Percentiles rank a stretch among this genome's conserved stretches.
Conservation (phyloP, 257 asterid genomes). For the Primulina eburnea region DNA sequence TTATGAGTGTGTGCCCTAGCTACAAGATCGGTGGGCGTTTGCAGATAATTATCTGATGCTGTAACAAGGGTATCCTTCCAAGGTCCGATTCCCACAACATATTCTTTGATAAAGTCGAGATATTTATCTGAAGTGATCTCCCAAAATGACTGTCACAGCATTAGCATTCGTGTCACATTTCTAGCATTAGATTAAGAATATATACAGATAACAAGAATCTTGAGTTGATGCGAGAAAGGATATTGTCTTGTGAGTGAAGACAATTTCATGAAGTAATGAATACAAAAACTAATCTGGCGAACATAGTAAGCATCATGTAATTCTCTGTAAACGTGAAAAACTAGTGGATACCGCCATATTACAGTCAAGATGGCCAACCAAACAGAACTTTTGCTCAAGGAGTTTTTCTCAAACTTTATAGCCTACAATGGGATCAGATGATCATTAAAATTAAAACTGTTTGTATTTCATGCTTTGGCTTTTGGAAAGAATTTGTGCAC, state of each 20-base stretch:
- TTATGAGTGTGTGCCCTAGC: slow-evolving; percentile 87
- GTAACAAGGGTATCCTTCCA: slow-evolving; percentile 81
- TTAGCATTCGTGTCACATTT: slow-evolving; percentile 8
- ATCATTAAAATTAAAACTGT: background rate
- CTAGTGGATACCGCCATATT: background rate
- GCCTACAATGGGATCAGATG: too few species aligned
- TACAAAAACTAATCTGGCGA: background rate
- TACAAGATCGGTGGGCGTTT: slow-evolving; percentile 65
- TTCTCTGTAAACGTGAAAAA: background rate
- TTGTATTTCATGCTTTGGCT: background rate
- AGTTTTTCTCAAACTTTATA: too few species aligned
- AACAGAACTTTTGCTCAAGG: background rate
- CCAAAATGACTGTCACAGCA: slow-evolving; percentile 58
- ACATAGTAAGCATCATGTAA: background rate
- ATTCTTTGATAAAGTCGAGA: slow-evolving; percentile 76
- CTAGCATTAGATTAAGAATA: slow-evolving; percentile 11
- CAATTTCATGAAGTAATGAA: background rate
- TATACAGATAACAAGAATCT: background rate
- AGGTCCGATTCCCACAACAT: slow-evolving; percentile 89
- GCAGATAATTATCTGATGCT: slow-evolving; percentile 50
- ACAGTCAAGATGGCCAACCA: background rate
- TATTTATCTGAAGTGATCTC: slow-evolving; percentile 92
- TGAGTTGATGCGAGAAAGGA: background rate
- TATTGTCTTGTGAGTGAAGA: background rate
- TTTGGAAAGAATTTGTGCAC: background rate